phyloP scores from a whole-genome alignment of 1,284 basidiomycete species.

The Neolentinus lepideus region DNA sequence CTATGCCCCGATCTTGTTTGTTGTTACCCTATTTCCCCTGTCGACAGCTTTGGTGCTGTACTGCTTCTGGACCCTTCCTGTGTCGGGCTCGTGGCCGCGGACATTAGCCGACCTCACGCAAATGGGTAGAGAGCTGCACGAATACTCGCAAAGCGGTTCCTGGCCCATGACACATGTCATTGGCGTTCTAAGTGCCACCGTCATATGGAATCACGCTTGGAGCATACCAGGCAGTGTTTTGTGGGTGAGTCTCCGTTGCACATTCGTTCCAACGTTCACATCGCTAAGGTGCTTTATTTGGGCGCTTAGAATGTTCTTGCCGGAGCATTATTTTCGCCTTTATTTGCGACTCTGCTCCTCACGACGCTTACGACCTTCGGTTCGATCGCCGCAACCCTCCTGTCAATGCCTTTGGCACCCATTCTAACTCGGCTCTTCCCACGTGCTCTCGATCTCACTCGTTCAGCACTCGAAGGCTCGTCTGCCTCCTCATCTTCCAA shows the following conservation, averaged over 20 bases:
- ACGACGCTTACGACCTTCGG: slow-evolving; percentile 80
- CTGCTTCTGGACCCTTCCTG: slow-evolving; percentile 53
- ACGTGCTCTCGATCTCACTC: slow-evolving; percentile 75
- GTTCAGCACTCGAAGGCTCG: slow-evolving; percentile 55
- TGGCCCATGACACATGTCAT: slow-evolving; percentile 63
- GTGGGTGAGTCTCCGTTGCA: slow-evolving; percentile 48
- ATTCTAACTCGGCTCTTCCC: slow-evolving; percentile 77
- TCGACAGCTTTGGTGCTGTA: slow-evolving; percentile 46
- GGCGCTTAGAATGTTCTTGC: slow-evolving; percentile 75
- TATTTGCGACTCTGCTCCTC: slow-evolving; percentile 71
- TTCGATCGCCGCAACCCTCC: slow-evolving; percentile 72
- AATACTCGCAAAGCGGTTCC: slow-evolving; percentile 65
- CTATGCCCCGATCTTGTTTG: slow-evolving; percentile 58
- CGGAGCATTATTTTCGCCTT: slow-evolving; percentile 77
- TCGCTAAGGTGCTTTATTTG: slow-evolving; percentile 8
- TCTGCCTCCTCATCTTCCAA: slow-evolving; percentile 26
- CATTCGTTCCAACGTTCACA: slow-evolving; percentile 1
- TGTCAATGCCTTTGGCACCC: slow-evolving; percentile 80
- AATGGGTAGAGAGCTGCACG: slow-evolving; percentile 66
- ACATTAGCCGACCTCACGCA: slow-evolving; percentile 68
- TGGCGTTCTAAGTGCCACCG: slow-evolving; percentile 77
- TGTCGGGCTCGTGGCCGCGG: slow-evolving; percentile 68
- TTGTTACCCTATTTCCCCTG: slow-evolving; percentile 60
- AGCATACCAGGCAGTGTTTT: slow-evolving; percentile 87
- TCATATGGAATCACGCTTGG: slow-evolving; percentile 93